Evolutionary conservation across 352 stramenopile genomes (phyloP), one percentile per base, ranked within the genome.

Genomic region (Phytophthora fragariaefolia): DNA sequence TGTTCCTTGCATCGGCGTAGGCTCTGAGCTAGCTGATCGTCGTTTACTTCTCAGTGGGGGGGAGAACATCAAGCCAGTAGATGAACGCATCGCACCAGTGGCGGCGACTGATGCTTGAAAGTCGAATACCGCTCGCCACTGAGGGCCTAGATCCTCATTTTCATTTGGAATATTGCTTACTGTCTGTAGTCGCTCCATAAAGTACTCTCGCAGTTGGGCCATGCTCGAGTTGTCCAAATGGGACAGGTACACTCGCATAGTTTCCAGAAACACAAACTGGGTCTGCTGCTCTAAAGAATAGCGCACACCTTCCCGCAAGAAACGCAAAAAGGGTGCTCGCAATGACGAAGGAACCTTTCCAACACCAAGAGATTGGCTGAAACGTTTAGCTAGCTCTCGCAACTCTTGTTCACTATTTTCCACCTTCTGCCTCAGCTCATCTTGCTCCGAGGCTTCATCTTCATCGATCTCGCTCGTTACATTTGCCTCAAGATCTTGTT

Each of bases 311-410:
- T 96, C 89, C 46, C 83, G 82, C 22, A 96, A 40, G 56, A 96
- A 96, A 0, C 89, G 78, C 57, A 94, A 80, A 67, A 95, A 96
- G 20, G 87, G 84, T 6, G 77, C 79, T 53, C 84, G 74, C 55
- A 96, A 64, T 10, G 85, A 80, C 20, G 75, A 58, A 15, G 82
- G 48, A 9, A 96, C 65, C 58, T 92, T 95, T 20, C 87, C 85
- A 20, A 95, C 83, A 22, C 89, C 89, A 23, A 96, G 67, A 10
- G 85, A 93, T 56, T 93, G 83, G 24, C 85, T 96, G 7, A 96
- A 74, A 47, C 86, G 82, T 75, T 89, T 96, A 24, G 84, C 81
- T 10, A 96, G 56, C 12, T 93, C 85, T 18, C 86, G 87, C 22
- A 93, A 56, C 48, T 92, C 81, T 5, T 52, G 34, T 47, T 92